Evolutionary conservation across 164 flowering plant genomes (phyloP), one percentile per base, ranked within the genome.

Genomic region (Akebia trifoliata): DNA sequence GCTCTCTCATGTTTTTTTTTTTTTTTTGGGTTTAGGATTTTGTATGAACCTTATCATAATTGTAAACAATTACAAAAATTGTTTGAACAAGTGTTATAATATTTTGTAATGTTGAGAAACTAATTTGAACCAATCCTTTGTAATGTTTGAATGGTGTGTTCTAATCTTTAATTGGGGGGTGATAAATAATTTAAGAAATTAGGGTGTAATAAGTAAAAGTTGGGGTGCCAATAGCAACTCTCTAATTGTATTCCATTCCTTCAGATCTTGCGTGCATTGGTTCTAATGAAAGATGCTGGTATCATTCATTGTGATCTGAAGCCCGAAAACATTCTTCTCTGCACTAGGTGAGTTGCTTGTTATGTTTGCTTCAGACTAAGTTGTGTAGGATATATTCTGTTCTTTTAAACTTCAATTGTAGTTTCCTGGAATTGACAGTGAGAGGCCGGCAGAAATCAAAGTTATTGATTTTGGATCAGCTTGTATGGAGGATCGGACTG

Each of bases 391-490:
- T 37, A 9, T 1, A 15, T 32, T 57, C 29, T 49, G 17, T 72
- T 48, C 35, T 55, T 40, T 60, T 64, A 28, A 71, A 43, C 47
- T 69, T 60, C 17, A 62, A 56, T 14, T 59, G 18, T 62, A 54
- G 52, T 64, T 22, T 61, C 40, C n/a, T 65, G 38, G 60, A 54
- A 52, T 67, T 59, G 58, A 56, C 84, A 94, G 99, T 69, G 65
- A 74, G 53, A 83, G 79, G 81, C 91, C 90, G 63, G 76, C 84
- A 54, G 87, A 74, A 78, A 67, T 94, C 53, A 94, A 94, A 71
- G 81, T 94, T 65, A 94, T 94, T 55, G 99, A 94, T 76, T 94
- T 94, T 72, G 99, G 99, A 65, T 94, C 99, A 54, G 99, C 99
- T 35, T 94, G 99, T 75, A 78, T 79, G 90, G 99, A 94, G 72